Percentiles rank a stretch among this genome's conserved stretches.
These are phyloP conservation scores for Phytophthora agathidicida DNA, from an alignment of 352 stramenopile species.

Conservation along the genomic window DNA sequence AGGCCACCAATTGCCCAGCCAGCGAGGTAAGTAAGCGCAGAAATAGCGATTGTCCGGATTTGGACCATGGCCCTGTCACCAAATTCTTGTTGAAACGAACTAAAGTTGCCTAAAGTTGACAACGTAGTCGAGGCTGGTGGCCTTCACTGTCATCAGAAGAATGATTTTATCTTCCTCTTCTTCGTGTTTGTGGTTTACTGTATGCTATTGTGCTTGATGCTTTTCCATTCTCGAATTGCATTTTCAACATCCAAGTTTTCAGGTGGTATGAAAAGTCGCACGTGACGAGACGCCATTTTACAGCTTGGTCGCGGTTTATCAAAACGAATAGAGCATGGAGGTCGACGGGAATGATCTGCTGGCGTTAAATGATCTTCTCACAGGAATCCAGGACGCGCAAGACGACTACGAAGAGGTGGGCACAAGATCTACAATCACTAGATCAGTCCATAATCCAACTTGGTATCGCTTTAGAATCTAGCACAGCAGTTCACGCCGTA, in stretches of 20 bases:
- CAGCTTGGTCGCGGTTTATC: slow-evolving; percentile 4
- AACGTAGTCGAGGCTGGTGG: slow-evolving; percentile 3
- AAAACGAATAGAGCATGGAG: slow-evolving; percentile 26
- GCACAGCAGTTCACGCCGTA: slow-evolving; percentile 25
- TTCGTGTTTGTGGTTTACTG: no score
- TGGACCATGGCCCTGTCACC: slow-evolving; percentile 1
- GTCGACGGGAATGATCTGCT: slow-evolving; percentile 37
- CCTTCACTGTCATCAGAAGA: slow-evolving; percentile 3
- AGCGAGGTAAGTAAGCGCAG: slow-evolving; percentile 8
- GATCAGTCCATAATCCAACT: no score
- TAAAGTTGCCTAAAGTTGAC: no score
- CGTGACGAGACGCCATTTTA: slow-evolving; percentile 12
- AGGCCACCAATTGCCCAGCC: background rate
- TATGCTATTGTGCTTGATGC: no score
- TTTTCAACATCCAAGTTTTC: no score
- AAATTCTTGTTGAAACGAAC: slow-evolving; percentile 27
- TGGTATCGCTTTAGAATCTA: no score
- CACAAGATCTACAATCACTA: no score
- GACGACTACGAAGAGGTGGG: slow-evolving; percentile 35
- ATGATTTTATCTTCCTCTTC: background rate
- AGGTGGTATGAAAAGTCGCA: slow-evolving; percentile 38
- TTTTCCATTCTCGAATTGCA: no score
- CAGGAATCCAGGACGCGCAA: slow-evolving; percentile 25
- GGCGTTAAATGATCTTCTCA: slow-evolving; percentile 41
- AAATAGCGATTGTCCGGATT: slow-evolving; percentile 33